Conservation (phyloP, 176 grass and related monocot genomes). For the Carex littledalei region DNA sequence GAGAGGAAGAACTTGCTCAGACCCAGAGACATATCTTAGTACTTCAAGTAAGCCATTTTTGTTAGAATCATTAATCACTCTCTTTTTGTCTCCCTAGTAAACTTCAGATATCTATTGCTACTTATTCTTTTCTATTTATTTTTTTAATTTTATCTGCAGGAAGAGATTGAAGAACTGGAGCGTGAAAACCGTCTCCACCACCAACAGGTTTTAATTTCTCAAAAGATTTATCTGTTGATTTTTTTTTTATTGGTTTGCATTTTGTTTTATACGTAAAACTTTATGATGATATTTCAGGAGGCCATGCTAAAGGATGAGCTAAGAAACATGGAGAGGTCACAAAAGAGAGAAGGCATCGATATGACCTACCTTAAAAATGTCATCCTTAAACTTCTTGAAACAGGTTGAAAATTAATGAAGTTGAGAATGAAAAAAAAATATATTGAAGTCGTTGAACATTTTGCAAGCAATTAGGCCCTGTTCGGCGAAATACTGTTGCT, state of each 20-base stretch:
- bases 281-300: conserved; percentile 43
- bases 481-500: no score
- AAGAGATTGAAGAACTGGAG: conserved; percentile 99
- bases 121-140: not conserved
- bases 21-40: conserved; percentile 91
- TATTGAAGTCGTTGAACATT: not conserved
- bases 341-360: conserved; percentile 97
- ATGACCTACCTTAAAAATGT: conserved; percentile 99
- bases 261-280: conserved; percentile 26
- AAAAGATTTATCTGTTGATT: conserved; percentile 1
- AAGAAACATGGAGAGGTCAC: conserved; percentile 91
- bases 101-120: conserved; percentile 12
- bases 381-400: conserved; percentile 97
- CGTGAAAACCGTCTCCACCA: conserved; percentile 83
- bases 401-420: conserved; percentile 36
- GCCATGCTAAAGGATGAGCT: conserved; percentile 82
- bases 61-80: conserved; percentile 11
- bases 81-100: conserved; percentile 2
- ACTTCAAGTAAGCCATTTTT: conserved; percentile 64
- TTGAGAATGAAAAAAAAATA: not conserved
- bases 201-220: conserved; percentile 65
- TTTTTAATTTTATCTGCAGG: conserved; percentile 32
- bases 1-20: conserved; percentile 95
- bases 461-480: not conserved
- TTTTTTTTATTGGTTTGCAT: not conserved